phyloP scores from a whole-genome alignment of 2,329 filamentous ascomycete species.

The Alternaria gansuensis region DNA sequence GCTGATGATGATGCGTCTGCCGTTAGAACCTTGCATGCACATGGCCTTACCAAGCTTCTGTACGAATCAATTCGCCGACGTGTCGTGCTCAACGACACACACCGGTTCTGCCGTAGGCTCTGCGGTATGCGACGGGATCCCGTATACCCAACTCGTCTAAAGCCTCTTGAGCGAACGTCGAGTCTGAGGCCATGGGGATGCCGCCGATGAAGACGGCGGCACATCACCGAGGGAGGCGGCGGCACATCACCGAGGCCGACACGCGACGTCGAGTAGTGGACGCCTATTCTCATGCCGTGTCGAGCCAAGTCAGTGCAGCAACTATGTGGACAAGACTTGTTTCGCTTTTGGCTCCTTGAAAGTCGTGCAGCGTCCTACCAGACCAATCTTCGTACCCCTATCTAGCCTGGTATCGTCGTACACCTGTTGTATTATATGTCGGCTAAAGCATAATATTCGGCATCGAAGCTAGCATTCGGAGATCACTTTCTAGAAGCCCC shows the following conservation, averaged over 20 bases:
- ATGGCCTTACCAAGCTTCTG: slow-evolving; percentile 28
- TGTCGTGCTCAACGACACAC: slow-evolving; percentile 32
- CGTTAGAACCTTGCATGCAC: slow-evolving; percentile 41
- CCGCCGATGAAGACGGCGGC: slow-evolving; percentile 21
- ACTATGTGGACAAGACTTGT: slow-evolving; percentile 15
- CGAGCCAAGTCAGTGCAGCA: slow-evolving; percentile 24
- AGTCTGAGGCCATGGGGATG: slow-evolving; percentile 39
- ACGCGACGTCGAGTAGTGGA: slow-evolving; percentile 13
- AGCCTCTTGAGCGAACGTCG: slow-evolving; percentile 29
- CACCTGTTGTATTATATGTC: slow-evolving; percentile 30
- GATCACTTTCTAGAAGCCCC: slow-evolving; percentile 26
- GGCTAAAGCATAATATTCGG: slow-evolving; percentile 36
- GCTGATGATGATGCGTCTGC: slow-evolving; percentile 42
- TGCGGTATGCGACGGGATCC: slow-evolving; percentile 33
- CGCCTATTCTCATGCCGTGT: slow-evolving; percentile 20
- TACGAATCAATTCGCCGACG: slow-evolving; percentile 43
- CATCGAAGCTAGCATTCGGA: slow-evolving; percentile 34
- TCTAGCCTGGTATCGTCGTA: slow-evolving; percentile 22
- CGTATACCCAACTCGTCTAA: slow-evolving; percentile 34
- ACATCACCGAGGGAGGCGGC: slow-evolving; percentile 11
- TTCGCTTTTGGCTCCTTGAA: slow-evolving; percentile 26
- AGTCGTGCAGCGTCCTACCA: slow-evolving; percentile 26
- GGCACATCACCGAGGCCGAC: slow-evolving; percentile 12
- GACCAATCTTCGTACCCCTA: slow-evolving; percentile 29
- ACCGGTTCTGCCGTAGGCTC: slow-evolving; percentile 31